These are phyloP conservation scores for Phlegmacium glaucopus DNA, from an alignment of 768 basidiomycete species.

Conservation along the genomic window DNA sequence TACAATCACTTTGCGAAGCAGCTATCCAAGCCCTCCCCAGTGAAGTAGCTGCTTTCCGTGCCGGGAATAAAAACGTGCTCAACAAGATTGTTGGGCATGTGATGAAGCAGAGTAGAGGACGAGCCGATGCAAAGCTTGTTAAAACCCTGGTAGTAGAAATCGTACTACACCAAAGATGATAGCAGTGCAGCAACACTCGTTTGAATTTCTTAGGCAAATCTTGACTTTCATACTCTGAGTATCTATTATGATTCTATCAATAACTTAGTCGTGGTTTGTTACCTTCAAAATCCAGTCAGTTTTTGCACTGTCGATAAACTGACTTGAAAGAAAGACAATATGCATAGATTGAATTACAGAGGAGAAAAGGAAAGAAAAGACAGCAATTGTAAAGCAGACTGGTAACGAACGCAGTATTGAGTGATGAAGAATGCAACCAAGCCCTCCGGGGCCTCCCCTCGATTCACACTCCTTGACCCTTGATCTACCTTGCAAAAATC, in stretches of 20 bases:
- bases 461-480: not conserved
- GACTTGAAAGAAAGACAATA: slow-evolving; percentile 5
- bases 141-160: slow-evolving; percentile 47
- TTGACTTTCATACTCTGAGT: too few species aligned
- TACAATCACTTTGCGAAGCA: slow-evolving; percentile 55
- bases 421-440: slow-evolving; percentile 8
- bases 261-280: too few species aligned
- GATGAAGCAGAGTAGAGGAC: slow-evolving; percentile 78
- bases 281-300: too few species aligned
- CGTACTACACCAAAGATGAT: too few species aligned
- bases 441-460: not conserved
- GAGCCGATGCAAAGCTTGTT: slow-evolving; percentile 67
- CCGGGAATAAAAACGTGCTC: slow-evolving; percentile 73
- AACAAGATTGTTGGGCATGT: slow-evolving; percentile 83
- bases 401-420: too few species aligned
- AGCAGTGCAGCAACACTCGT: too few species aligned
- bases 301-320: too few species aligned
- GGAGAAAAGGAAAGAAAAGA: slow-evolving; percentile 4
- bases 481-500: slow-evolving; percentile 1
- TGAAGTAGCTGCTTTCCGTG: slow-evolving; percentile 61
- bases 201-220: too few species aligned
- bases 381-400: too few species aligned
- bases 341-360: not conserved
- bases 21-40: slow-evolving; percentile 64
- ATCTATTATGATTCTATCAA: too few species aligned